Evolutionary conservation across 2,329 filamentous ascomycete species (phyloP), one percentile per base, ranked within the genome.

Genomic region (Beauveria pseudobassiana): DNA sequence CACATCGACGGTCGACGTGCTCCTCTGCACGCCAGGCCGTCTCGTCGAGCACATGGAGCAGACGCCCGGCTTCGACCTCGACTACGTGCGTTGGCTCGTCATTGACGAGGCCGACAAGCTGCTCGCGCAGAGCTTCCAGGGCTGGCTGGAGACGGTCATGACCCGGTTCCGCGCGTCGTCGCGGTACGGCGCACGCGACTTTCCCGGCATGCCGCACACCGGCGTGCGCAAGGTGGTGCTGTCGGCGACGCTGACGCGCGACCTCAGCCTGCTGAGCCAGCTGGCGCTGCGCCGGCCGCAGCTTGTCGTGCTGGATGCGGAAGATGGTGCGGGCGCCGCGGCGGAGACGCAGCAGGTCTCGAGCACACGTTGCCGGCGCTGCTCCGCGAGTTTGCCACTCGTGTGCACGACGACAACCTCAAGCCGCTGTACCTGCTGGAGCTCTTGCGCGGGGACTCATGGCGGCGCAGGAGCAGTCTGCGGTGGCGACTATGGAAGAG

Each of bases 21-120:
- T 99, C 28, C 89, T 97, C 56, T 95, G 91, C 72, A 98, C 93
- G 0, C 93, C 93, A 0, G 95, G 95, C 63, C 86, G 93, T 65
- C 82, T 98, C 1, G 91, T 98, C 4, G 93, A 98, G 68, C 93
- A 98, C 73, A 82, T 97, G 56, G 87, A 88, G 65, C 87, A 87
- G 63, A 98, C 93, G 0, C 84, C 85, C 3, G 92, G 91, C 0
- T 97, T 98, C 72, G 84, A 81, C 0, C 79, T 98, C 24, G 84
- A 89, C 62, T 82, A 89, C 70, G 79, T 97, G 5, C 85, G 90
- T 64, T 98, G 93, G 92, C 80, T 98, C 0, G 85, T 97, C 3
- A 89, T 97, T 51, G 93, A 98, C 69, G 93, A 98, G 75, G 95
- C 93, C 12, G 93, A 98, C 73, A 91, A 95, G 70, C 78, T 98